A percentile compares a stretch with the other conserved stretches of the same genome.
Conservation (phyloP, 306 rosid genomes). For the Benincasa hispida region DNA sequence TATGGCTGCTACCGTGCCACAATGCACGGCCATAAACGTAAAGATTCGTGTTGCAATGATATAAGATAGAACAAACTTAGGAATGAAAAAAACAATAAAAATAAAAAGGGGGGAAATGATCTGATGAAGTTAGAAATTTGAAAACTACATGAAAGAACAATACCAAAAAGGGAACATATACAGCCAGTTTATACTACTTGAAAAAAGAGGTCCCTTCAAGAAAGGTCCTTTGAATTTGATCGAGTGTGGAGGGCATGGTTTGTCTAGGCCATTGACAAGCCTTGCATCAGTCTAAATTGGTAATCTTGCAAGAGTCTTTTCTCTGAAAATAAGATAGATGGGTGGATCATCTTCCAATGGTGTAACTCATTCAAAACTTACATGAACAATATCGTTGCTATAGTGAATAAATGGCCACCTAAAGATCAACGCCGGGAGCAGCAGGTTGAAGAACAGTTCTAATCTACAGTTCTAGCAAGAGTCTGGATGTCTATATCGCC, state of each 20-base stretch:
- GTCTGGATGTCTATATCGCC: background rate
- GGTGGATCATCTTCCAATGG: background rate
- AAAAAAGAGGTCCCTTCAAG: too few relatives aligned
- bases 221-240: background rate
- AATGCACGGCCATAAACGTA: background rate
- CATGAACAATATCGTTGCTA: background rate
- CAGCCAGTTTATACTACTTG: too few relatives aligned
- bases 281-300: background rate
- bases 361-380: background rate
- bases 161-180: too few relatives aligned
- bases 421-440: background rate
- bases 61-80: too few relatives aligned
- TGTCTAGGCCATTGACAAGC: background rate
- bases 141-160: too few relatives aligned
- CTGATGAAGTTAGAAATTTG: too few relatives aligned
- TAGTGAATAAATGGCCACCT: background rate
- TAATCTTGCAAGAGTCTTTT: too few relatives aligned
- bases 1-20: background rate
- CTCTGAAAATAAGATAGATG: background rate
- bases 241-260: too few relatives aligned
- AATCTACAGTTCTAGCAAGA: background rate
- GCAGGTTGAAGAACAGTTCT: background rate
- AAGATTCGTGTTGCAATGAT: too few relatives aligned
- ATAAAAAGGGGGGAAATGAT: too few relatives aligned
- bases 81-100: too few relatives aligned